Evolutionary conservation across 805 yeast species (phyloP), one percentile per base, ranked within the genome.

Genomic region (Teunomyces barrocoloradensis): DNA sequence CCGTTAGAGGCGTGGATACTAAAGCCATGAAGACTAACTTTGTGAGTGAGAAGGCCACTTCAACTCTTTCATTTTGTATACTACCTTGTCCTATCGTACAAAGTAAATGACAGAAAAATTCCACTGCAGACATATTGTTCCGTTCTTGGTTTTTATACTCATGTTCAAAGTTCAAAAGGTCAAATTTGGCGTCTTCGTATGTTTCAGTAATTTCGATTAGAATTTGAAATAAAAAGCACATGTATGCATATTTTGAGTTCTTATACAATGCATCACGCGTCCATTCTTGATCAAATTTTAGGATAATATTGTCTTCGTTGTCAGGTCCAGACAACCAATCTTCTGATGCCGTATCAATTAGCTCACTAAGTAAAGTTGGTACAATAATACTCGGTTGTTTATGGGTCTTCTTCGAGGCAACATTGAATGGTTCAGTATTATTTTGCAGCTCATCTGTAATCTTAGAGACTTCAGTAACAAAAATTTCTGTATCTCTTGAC

Each of bases 131-230:
- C 25, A 21, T 6, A 5, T 21, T 21, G 5, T 6, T 6, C 25
- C 5, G 6, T 21, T 5, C 7, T 5, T 21, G 25, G 25, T 5
- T 21, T 6, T 21, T 21, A 6, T 21, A 21, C 6, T 21, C 25
- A 21, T 21, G 5, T 18, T 12, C 13, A 55, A 80, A 91, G 0
- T 92, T 83, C 47, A 91, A 68, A 56, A 91, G 86, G 56, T 90
- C 96, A 44, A 87, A 75, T 61, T 91, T 91, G 44, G 90, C 80
- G 51, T 82, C 84, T 51, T 84, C 85, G 61, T 90, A 91, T 1
- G 96, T 87, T 1, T 83, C 79, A 5, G 90, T 64, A 4, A 89
- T 65, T 54, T 91, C 97, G 0, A 83, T 75, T 34, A 90, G 63
- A 0, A 80, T 66, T 54, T 83, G 87, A 32, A 91, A 66, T 41